A percentile compares a stretch with the other conserved stretches of the same genome.
These are phyloP conservation scores for Fusarium sororula DNA, from an alignment of 2,329 filamentous ascomycete genomes.

Conservation along the genomic window DNA sequence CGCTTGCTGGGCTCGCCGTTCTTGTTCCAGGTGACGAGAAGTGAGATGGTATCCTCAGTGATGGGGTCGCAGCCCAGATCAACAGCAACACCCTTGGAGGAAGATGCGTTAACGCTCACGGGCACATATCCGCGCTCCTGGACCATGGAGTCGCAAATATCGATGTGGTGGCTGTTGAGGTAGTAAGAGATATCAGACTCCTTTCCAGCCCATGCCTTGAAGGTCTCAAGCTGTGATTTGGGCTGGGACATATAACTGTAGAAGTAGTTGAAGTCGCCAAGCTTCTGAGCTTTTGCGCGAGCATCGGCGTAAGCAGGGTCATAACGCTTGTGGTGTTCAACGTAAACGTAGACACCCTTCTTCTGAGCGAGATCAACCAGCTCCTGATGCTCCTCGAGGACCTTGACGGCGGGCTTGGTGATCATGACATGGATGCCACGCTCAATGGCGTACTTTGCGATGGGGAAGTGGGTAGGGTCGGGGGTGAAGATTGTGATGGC, in stretches of 20 bases:
- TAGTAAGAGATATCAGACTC: constrained; percentile 97
- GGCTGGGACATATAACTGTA: constrained; percentile 97
- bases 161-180: constrained; percentile 93
- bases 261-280: constrained; percentile 98
- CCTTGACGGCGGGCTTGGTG: constrained; percentile 93
- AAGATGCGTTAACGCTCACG: constrained; percentile 79
- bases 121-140: constrained; percentile 76
- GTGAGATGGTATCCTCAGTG: constrained; percentile 93
- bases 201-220: constrained; percentile 92
- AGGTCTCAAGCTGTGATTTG: constrained; percentile 91
- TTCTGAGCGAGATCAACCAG: constrained; percentile 77
- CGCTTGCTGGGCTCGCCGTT: constrained; percentile 72
- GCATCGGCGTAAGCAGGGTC: constrained; percentile 94
- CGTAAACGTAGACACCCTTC: constrained; percentile 85
- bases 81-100: constrained; percentile 80
- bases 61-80: constrained; percentile 79
- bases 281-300: constrained; percentile 74
- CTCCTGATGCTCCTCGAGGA: constrained; percentile 79
- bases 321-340: constrained; percentile 97
- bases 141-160: constrained; percentile 93
- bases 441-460: constrained; percentile 91
- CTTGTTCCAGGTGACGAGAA: constrained; percentile 89
- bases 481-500: constrained; percentile 97
- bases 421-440: constrained; percentile 89
- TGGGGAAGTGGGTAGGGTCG: constrained; percentile 91